phyloP scores from a whole-genome alignment of 2,329 filamentous ascomycete species.

The Calonectria naviculata region DNA sequence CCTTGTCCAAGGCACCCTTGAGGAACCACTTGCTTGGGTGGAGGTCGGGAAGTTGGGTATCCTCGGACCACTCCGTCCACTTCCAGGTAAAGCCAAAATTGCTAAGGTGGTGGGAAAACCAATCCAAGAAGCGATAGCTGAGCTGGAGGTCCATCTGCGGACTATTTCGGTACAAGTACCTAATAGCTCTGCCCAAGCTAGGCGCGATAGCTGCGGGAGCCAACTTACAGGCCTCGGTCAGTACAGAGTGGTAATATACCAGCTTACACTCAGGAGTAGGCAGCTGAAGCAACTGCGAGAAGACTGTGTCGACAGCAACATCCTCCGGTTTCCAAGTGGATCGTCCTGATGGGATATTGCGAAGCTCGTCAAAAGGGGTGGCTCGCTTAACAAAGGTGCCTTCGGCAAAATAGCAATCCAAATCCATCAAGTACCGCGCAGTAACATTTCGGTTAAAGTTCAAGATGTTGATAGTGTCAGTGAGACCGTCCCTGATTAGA shows the following conservation, averaged over 20 bases:
- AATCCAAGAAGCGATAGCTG: slow-evolving; percentile 89
- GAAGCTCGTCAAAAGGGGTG: slow-evolving; percentile 90
- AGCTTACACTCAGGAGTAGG: slow-evolving; percentile 91
- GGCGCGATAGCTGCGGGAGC: slow-evolving; percentile 97
- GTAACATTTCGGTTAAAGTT: slow-evolving; percentile 91
- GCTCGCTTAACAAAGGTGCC: slow-evolving; percentile 94
- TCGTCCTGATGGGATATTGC: slow-evolving; percentile 71
- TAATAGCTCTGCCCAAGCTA: slow-evolving; percentile 90
- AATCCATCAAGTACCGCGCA: slow-evolving; percentile 90
- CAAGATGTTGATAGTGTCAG: slow-evolving; percentile 93
- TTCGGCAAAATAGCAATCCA: slow-evolving; percentile 93
- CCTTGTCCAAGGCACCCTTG: slow-evolving; percentile 89
- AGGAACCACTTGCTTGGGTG: slow-evolving; percentile 96
- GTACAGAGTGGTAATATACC: slow-evolving; percentile 94
- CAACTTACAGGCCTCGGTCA: slow-evolving; percentile 96
- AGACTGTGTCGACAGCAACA: slow-evolving; percentile 96
- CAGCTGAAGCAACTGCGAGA: slow-evolving; percentile 92
- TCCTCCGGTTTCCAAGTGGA: slow-evolving; percentile 98
- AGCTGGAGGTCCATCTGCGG: slow-evolving; percentile 90
- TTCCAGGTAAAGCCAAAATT: slow-evolving; percentile 99
- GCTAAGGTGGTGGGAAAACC: slow-evolving; percentile 97
- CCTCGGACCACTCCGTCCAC: slow-evolving; percentile 96
- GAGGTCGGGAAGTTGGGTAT: slow-evolving; percentile 79
- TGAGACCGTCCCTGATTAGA: slow-evolving; percentile 84
- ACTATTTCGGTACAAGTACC: slow-evolving; percentile 87